Evolutionary conservation across 108 stramenopile species (phyloP).

Genomic region (Cyclotella atomus): DNA sequence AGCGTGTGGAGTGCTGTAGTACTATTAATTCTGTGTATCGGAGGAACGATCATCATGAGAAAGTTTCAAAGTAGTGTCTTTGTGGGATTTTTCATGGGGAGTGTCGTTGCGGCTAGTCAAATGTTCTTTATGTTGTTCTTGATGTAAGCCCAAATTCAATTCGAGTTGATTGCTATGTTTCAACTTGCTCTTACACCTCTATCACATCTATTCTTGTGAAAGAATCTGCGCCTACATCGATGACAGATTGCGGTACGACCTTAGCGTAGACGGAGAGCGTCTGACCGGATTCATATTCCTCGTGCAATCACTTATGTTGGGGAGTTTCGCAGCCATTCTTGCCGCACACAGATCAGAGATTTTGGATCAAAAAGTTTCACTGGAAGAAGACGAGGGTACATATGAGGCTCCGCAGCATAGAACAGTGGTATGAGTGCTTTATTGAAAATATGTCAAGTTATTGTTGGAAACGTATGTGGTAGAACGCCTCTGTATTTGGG

Average conservation of each 20-base stretch:
- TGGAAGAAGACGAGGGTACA: constrained; percentile 15
- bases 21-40: constrained; percentile 69
- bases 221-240: constrained; percentile 72
- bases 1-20: constrained; percentile 78
- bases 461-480: background rate
- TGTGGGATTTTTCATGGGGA: constrained; percentile 90
- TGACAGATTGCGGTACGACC: constrained; percentile 55
- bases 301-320: constrained; percentile 71
- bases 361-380: constrained; percentile 63
- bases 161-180: too few relatives aligned
- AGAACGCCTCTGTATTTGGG: too few relatives aligned
- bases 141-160: too few relatives aligned
- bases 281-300: constrained; percentile 71
- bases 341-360: constrained; percentile 84
- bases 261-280: constrained; percentile 62
- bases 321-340: constrained; percentile 78
- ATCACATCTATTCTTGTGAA: background rate
- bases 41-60: constrained; percentile 91
- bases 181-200: background rate
- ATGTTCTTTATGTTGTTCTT: constrained; percentile 84
- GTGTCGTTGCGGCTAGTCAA: constrained; percentile 79
- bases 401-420: constrained; percentile 59
- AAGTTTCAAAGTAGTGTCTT: constrained; percentile 87
- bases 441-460: background rate
- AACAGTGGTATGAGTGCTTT: constrained; percentile 48